phyloP scores from a whole-genome alignment of 148 eudicot genomes.

The Vaccinium vitisidaea region DNA sequence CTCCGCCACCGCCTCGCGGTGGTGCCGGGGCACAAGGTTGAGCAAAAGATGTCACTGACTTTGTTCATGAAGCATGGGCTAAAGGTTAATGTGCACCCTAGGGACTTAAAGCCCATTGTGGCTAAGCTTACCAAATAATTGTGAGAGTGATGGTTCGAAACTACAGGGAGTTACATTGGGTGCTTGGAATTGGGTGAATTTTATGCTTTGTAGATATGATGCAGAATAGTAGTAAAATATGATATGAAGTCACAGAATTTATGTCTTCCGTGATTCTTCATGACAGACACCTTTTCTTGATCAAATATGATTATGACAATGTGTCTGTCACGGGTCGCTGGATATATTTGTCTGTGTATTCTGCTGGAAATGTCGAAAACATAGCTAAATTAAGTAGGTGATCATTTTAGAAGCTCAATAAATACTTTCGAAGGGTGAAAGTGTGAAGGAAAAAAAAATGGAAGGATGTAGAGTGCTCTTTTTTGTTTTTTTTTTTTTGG shows the following conservation, averaged over 20 bases:
- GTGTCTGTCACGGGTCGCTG: background rate
- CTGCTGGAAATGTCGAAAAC: background rate
- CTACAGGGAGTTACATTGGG: conserved; percentile 1
- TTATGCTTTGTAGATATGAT: conserved; percentile 14
- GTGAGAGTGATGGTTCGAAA: background rate
- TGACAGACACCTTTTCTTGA: conserved; percentile 1
- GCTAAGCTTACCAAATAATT: conserved; percentile 33
- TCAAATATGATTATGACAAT: background rate
- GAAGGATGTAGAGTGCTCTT: background rate
- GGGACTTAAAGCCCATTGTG: conserved; percentile 55
- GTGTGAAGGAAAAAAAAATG: background rate
- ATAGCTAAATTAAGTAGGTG: background rate
- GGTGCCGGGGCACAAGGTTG: conserved; percentile 67
- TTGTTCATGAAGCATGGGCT: conserved; percentile 86
- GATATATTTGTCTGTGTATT: background rate
- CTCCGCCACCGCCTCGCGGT: conserved; percentile 71
- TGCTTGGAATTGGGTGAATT: conserved; percentile 2
- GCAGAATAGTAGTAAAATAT: background rate
- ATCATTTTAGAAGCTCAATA: background rate
- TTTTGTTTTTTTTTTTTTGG: background rate
- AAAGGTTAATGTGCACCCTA: conserved; percentile 56
- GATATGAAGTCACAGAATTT: no score
- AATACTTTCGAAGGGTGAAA: background rate
- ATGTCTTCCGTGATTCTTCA: conserved; percentile 4
- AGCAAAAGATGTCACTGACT: conserved; percentile 91